phyloP scores from a whole-genome alignment of 176 grass and related monocot species.

The Microstegium vimineum region DNA sequence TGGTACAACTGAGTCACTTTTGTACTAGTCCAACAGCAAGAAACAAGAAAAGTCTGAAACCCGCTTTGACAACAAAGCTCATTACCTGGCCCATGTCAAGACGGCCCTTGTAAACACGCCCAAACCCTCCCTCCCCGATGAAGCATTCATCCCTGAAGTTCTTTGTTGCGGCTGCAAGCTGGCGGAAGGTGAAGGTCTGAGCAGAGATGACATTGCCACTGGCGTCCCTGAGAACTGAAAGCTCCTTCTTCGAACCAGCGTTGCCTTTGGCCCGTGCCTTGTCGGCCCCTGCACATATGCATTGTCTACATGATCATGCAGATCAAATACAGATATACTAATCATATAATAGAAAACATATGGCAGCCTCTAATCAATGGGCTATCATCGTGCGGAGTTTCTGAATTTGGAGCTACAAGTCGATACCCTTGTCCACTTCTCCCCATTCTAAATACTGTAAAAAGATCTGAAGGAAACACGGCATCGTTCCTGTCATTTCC shows the following conservation, averaged over 20 bases:
- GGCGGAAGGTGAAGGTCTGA: conserved; percentile 86
- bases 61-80: neutral
- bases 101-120: conserved; percentile 76
- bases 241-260: conserved; percentile 31
- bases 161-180: conserved; percentile 60
- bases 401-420: neutral
- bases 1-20: conserved; percentile 21
- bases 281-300: conserved; percentile 32
- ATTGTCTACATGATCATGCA: neutral
- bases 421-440: neutral
- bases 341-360: neutral
- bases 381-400: neutral
- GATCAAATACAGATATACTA: neutral
- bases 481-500: neutral
- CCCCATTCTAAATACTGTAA: neutral
- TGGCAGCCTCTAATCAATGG: conserved; percentile 3
- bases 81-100: conserved; percentile 74
- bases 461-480: conserved; percentile 7
- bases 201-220: conserved; percentile 47
- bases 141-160: conserved; percentile 90
- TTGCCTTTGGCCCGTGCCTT: conserved; percentile 34
- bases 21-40: conserved; percentile 31
- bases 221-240: conserved; percentile 43
- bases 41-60: conserved; percentile 6
- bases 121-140: conserved; percentile 91